A percentile compares a stretch with the other conserved stretches of the same genome.
Evolutionary conservation across 2,329 filamentous ascomycete species (phyloP).

Genomic region (Orbilia ellipsospora): DNA sequence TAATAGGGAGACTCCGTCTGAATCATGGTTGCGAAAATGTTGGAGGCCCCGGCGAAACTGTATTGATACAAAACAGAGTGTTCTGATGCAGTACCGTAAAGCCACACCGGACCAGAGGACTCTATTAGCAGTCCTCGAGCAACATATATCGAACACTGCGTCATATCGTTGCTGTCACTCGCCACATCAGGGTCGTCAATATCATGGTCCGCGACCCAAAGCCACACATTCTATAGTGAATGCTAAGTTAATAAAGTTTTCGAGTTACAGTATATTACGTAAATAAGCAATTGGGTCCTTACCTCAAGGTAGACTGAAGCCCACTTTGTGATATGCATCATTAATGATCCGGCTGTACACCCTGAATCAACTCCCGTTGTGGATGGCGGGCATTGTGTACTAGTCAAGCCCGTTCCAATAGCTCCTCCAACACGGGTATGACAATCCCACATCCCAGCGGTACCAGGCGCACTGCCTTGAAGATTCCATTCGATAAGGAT

Average conservation of each 20-base stretch:
- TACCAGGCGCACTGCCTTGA: conserved; percentile 63
- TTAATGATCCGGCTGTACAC: conserved; percentile 61
- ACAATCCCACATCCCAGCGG: conserved; percentile 65
- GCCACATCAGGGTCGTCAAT: conserved; percentile 3
- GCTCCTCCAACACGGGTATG: conserved; percentile 64
- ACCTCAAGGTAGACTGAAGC: conserved; percentile 62
- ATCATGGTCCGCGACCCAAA: conserved; percentile 65
- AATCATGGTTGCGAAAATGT: conserved; percentile 69
- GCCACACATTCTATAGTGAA: conserved; percentile 67
- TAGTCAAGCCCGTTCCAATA: conserved; percentile 65
- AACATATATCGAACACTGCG: conserved; percentile 59
- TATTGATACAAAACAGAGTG: conserved; percentile 78
- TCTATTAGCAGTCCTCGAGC: conserved; percentile 61
- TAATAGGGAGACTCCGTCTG: conserved; percentile 65
- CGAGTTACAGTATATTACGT: too few species aligned
- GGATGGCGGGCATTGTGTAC: conserved; percentile 63
- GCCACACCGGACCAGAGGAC: conserved; percentile 60
- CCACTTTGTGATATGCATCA: conserved; percentile 61
- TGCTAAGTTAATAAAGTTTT: background rate
- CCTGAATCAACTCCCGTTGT: conserved; percentile 58
- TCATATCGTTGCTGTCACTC: background rate
- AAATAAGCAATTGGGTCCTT: background rate
- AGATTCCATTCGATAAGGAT: conserved; percentile 79
- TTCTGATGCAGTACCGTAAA: conserved; percentile 68
- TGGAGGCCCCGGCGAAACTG: conserved; percentile 70